These are phyloP conservation scores for Arthrobotrys entomopaga DNA, from an alignment of 2,329 filamentous ascomycete genomes.

Conservation along the genomic window DNA sequence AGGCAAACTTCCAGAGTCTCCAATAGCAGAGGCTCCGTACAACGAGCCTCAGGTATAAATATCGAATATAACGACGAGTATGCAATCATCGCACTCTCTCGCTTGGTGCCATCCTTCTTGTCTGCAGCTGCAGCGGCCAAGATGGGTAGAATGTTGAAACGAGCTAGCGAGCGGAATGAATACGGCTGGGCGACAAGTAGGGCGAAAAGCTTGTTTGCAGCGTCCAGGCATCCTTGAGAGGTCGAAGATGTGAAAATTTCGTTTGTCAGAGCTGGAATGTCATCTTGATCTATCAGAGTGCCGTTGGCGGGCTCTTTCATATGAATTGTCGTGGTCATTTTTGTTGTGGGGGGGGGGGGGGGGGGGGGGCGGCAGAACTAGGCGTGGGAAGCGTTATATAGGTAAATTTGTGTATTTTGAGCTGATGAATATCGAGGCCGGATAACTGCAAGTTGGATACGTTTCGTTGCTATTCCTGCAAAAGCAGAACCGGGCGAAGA, in stretches of 20 bases:
- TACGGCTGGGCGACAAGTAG: conserved; percentile 65
- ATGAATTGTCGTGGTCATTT: conserved; percentile 36
- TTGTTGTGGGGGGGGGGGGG: no score
- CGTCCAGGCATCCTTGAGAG: conserved; percentile 75
- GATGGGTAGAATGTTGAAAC: conserved; percentile 66
- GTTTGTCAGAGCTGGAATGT: conserved; percentile 72
- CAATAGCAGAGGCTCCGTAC: conserved; percentile 57
- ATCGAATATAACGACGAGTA: conserved; percentile 93
- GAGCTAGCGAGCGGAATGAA: conserved; percentile 67
- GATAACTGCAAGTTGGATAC: no score
- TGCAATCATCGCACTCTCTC: conserved; percentile 94
- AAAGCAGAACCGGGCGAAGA: no score
- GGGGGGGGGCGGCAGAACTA: no score
- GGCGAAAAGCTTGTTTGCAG: conserved; percentile 71
- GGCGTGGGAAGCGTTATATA: no score
- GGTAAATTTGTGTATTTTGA: no score
- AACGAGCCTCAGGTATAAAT: conserved; percentile 72
- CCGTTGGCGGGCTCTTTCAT: conserved; percentile 38
- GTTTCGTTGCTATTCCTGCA: no score
- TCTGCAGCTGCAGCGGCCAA: conserved; percentile 73
- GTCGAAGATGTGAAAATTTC: conserved; percentile 76
- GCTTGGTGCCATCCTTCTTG: conserved; percentile 87
- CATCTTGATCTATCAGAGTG: conserved; percentile 60
- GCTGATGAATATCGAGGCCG: no score
- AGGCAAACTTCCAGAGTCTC: conserved; percentile 79